These are phyloP conservation scores for Tolypocladium pustulatum DNA, from an alignment of 2,329 filamentous ascomycete species.

Conservation along the genomic window DNA sequence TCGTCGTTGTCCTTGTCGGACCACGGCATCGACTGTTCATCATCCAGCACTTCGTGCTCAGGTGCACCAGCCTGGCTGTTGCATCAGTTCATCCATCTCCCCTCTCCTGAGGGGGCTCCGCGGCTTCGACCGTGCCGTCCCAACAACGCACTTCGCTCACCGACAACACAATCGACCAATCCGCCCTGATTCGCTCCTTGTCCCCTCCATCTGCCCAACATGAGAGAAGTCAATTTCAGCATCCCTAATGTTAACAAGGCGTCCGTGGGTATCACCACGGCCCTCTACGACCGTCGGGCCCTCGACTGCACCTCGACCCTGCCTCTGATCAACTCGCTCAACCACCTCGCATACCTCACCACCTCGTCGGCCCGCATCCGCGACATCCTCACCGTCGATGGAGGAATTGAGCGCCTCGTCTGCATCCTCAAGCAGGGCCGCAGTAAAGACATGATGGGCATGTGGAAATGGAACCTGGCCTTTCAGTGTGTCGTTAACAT, in stretches of 20 bases:
- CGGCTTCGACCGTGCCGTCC: not conserved
- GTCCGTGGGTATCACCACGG: constrained; percentile 95
- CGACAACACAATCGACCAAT: not conserved
- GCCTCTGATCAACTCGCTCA: constrained; percentile 96
- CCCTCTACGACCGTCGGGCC: constrained; percentile 91
- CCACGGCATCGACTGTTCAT: not conserved
- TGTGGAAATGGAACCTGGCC: constrained; percentile 99
- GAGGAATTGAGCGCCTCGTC: constrained; percentile 89
- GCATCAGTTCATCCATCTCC: not conserved
- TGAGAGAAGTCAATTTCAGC: constrained; percentile 99
- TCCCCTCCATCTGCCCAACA: constrained; percentile 40
- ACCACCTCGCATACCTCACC: constrained; percentile 95
- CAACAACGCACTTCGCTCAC: not conserved
- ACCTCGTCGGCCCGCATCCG: constrained; percentile 95
- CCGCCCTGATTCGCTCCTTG: not conserved
- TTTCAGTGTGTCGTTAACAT: constrained; percentile 99
- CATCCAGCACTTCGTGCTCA: not conserved
- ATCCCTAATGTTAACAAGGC: constrained; percentile 99
- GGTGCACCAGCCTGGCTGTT: not conserved
- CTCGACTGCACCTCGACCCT: constrained; percentile 97
- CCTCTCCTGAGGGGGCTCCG: not conserved
- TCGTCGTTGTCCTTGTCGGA: not conserved
- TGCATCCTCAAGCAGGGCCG: constrained; percentile 96
- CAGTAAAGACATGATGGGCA: constrained; percentile 98
- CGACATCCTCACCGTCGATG: constrained; percentile 97